Percentiles rank a stretch among this genome's conserved stretches.
Evolutionary conservation across 306 rosid genomes (phyloP).

Genomic region (Phaseolus lunatus): DNA sequence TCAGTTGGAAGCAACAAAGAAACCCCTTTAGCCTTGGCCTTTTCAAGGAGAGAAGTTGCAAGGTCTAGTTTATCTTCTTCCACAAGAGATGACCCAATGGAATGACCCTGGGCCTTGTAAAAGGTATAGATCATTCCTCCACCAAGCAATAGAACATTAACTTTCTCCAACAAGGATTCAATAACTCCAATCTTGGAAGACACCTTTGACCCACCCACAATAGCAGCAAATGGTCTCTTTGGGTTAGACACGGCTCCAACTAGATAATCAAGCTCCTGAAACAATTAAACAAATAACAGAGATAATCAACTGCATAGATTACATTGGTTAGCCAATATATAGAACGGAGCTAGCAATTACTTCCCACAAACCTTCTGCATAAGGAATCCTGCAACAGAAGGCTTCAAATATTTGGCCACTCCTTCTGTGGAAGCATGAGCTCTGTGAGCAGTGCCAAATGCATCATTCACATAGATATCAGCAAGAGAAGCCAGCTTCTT

Average conservation of each 20-base stretch:
- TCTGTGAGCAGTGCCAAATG: constrained; percentile 95
- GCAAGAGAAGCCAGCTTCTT: constrained; percentile 95
- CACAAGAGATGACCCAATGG: constrained; percentile 90
- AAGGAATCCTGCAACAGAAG: constrained; percentile 93
- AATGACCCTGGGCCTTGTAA: constrained; percentile 91
- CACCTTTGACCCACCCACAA: constrained; percentile 96
- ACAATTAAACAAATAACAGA: constrained; percentile 35
- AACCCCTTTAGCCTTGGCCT: constrained; percentile 90
- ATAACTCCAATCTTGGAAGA: constrained; percentile 93
- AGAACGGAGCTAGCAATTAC: neutral
- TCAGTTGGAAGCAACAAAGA: constrained; percentile 90
- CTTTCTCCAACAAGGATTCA: constrained; percentile 86
- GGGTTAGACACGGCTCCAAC: constrained; percentile 91
- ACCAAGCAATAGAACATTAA: constrained; percentile 79
- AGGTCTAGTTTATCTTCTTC: constrained; percentile 87
- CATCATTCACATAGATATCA: constrained; percentile 92
- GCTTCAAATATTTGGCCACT: constrained; percentile 83
- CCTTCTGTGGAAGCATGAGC: constrained; percentile 99
- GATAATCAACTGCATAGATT: constrained; percentile 20
- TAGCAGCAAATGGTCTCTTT: constrained; percentile 95
- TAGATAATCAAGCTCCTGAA: constrained; percentile 92
- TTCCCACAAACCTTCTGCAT: constrained; percentile 86
- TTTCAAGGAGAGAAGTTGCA: constrained; percentile 75
- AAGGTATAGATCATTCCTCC: constrained; percentile 97
- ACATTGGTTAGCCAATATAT: constrained; percentile 14